Conservation (phyloP, 257 asterid species). For the Lithospermum erythrorhizon region DNA sequence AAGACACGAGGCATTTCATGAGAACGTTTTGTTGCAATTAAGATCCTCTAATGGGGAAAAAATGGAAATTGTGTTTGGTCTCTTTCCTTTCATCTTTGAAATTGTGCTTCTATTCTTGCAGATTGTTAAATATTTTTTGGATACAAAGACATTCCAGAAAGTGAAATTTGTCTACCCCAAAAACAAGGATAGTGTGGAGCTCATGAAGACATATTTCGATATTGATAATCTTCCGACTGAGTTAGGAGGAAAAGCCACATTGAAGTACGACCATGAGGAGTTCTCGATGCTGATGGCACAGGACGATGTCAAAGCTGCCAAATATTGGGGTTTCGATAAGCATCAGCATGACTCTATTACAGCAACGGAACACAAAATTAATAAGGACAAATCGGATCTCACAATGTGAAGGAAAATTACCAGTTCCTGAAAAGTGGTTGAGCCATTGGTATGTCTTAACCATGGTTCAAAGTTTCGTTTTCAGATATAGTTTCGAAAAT, state of each 20-base stretch:
- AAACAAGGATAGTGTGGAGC: slow-evolving; percentile 81
- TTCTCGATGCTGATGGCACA: slow-evolving; percentile 71
- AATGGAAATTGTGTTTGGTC: neutral
- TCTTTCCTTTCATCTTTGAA: neutral
- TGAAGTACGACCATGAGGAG: slow-evolving; percentile 77
- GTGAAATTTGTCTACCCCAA: slow-evolving; percentile 89
- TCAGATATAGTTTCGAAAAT: too few relatives aligned
- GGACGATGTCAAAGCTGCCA: slow-evolving; percentile 65
- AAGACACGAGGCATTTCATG: neutral
- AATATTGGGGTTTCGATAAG: slow-evolving; percentile 64
- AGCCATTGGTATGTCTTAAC: too few relatives aligned
- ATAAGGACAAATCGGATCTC: neutral
- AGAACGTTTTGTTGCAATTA: too few relatives aligned
- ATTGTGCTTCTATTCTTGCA: slow-evolving; percentile 19
- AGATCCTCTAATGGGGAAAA: neutral
- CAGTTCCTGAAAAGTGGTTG: neutral
- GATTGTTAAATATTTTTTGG: slow-evolving; percentile 89
- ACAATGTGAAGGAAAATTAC: neutral
- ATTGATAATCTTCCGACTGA: slow-evolving; percentile 80
- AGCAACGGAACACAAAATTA: neutral
- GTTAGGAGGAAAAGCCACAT: slow-evolving; percentile 80
- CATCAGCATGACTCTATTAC: slow-evolving; percentile 9
- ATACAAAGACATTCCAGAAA: slow-evolving; percentile 78
- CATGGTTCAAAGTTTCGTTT: too few relatives aligned
- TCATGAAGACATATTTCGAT: slow-evolving; percentile 67